These are phyloP conservation scores for Chalciporus pseudorubinellus DNA, from an alignment of 768 basidiomycete species.

Conservation along the genomic window DNA sequence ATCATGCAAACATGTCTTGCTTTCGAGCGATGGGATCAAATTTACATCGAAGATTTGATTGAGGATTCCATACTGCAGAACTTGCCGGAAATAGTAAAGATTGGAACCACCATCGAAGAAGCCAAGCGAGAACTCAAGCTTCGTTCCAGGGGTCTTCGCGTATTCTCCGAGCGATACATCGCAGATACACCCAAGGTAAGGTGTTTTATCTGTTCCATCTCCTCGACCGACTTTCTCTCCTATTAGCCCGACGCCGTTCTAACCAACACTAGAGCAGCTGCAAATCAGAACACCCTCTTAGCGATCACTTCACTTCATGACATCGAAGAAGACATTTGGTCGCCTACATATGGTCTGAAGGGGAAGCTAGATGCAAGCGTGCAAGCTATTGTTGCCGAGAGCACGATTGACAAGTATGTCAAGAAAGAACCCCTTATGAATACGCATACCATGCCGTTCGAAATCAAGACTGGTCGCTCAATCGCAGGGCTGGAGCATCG, in stretches of 20 bases:
- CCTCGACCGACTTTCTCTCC: not conserved
- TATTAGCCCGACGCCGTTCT: slow-evolving; percentile 61
- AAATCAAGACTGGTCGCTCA: slow-evolving; percentile 92
- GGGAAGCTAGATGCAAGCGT: slow-evolving; percentile 95
- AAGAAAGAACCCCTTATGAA: slow-evolving; percentile 22
- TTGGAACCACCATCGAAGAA: slow-evolving; percentile 56
- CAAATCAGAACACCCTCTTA: slow-evolving; percentile 51
- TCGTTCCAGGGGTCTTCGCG: slow-evolving; percentile 61
- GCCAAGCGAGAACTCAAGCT: slow-evolving; percentile 60
- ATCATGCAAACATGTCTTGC: slow-evolving; percentile 80
- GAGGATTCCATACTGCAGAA: slow-evolving; percentile 51
- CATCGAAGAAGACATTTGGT: slow-evolving; percentile 97
- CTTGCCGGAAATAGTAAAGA: slow-evolving; percentile 60
- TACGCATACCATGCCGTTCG: slow-evolving; percentile 63
- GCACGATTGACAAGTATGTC: slow-evolving; percentile 22
- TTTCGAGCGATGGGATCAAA: slow-evolving; percentile 58
- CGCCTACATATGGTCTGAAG: slow-evolving; percentile 90
- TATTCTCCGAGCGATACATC: slow-evolving; percentile 68
- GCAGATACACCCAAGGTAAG: slow-evolving; percentile 60
- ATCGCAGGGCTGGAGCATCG: slow-evolving; percentile 85
- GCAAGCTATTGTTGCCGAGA: slow-evolving; percentile 58
- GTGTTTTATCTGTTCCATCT: not conserved
- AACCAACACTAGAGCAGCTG: slow-evolving; percentile 58
- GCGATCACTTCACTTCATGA: slow-evolving; percentile 78
- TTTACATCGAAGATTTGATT: slow-evolving; percentile 59